Evolutionary conservation across 768 basidiomycete genomes (phyloP).

Genomic region (Heimioporus sp.): DNA sequence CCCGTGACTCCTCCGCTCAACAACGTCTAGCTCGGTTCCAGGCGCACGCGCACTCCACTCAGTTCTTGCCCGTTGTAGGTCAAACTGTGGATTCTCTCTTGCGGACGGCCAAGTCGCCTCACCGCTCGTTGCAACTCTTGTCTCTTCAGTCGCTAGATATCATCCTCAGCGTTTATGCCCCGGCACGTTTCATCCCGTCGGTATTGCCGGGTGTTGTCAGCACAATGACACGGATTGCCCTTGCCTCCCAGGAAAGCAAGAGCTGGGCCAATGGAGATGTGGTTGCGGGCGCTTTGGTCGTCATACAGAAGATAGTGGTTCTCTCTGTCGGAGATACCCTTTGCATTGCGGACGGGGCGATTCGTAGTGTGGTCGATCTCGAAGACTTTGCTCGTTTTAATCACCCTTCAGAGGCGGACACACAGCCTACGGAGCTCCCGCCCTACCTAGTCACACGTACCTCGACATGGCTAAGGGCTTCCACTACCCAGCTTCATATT

Average conservation of each 20-base stretch:
- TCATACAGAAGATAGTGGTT: conserved; percentile 54
- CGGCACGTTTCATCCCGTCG: conserved; percentile 55
- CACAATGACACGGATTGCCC: conserved; percentile 66
- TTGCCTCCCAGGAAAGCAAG: conserved; percentile 51
- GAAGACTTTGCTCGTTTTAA: conserved; percentile 55
- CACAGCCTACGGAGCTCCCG: conserved; percentile 25
- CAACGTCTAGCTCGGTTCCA: conserved; percentile 40
- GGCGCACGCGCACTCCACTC: conserved; percentile 38
- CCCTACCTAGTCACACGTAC: conserved; percentile 58
- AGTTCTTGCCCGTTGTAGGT: conserved; percentile 76
- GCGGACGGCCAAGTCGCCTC: conserved; percentile 49
- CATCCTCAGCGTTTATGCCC: conserved; percentile 48
- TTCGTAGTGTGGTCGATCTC: conserved; percentile 53
- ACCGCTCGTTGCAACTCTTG: conserved; percentile 57
- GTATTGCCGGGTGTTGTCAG: conserved; percentile 86
- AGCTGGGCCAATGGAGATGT: conserved; percentile 74
- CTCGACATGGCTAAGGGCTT: conserved; percentile 76
- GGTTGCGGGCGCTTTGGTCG: conserved; percentile 54
- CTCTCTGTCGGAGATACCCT: conserved; percentile 65
- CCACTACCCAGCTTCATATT: conserved; percentile 78
- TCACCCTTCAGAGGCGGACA: conserved; percentile 9
- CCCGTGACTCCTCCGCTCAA: conserved; percentile 9
- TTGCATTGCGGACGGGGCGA: conserved; percentile 59
- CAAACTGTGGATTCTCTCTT: conserved; percentile 81
- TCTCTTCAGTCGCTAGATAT: conserved; percentile 59